A percentile compares a stretch with the other conserved stretches of the same genome.
Conservation (phyloP, 225 moss, liverwort and hornwort genomes). For the Physcomitrium patens region DNA sequence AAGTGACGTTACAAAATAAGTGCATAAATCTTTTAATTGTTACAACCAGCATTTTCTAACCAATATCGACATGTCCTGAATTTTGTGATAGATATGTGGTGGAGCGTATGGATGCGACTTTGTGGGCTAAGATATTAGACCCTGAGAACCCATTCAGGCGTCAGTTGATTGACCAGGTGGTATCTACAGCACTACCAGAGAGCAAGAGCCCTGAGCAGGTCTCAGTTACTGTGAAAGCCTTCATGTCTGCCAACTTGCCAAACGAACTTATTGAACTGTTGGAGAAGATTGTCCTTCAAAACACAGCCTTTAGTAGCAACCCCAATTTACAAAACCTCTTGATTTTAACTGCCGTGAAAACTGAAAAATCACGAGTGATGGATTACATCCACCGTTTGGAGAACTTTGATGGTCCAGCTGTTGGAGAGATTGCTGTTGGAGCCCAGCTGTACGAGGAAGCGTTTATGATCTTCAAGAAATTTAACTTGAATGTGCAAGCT, state of each 20-base stretch:
- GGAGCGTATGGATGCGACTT: slow-evolving; percentile 84
- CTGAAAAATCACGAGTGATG: slow-evolving; percentile 85
- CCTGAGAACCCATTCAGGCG: slow-evolving; percentile 82
- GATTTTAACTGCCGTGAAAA: slow-evolving; percentile 87
- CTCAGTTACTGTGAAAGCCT: slow-evolving; percentile 94
- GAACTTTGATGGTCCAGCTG: slow-evolving; percentile 91
- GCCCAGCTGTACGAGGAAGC: slow-evolving; percentile 93
- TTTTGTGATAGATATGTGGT: slow-evolving; percentile 70
- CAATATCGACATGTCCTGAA: not conserved
- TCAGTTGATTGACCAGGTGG: slow-evolving; percentile 93
- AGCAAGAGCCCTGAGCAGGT: slow-evolving; percentile 96
- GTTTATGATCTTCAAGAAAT: slow-evolving; percentile 83
- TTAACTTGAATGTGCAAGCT: slow-evolving; percentile 87
- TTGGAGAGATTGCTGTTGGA: slow-evolving; percentile 87
- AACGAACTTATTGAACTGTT: slow-evolving; percentile 93
- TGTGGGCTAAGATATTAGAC: slow-evolving; percentile 86
- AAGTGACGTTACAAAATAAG: not conserved
- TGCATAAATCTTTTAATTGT: not conserved
- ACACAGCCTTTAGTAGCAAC: slow-evolving; percentile 87
- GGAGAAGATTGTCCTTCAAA: slow-evolving; percentile 90
- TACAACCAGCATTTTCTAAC: not conserved
- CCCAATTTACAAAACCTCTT: slow-evolving; percentile 92
- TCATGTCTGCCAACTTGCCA: slow-evolving; percentile 90
- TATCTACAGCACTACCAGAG: slow-evolving; percentile 92
- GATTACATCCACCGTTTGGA: slow-evolving; percentile 88